Base-by-base conservation (phyloP, 257 asterid genomes). In the Sherardia arvensis region DNA sequence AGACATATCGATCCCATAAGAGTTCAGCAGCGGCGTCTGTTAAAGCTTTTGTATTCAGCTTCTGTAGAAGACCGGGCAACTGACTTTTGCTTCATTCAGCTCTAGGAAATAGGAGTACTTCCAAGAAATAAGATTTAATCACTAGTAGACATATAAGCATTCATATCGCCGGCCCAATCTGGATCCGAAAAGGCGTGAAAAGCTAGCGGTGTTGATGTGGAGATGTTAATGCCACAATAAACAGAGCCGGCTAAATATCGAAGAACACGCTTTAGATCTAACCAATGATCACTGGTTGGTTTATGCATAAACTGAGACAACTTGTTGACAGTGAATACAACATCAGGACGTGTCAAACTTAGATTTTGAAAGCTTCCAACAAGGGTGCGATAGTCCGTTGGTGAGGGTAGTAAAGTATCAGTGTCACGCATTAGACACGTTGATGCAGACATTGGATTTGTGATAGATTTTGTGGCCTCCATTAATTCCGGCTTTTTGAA, bases 91-190 rank as follows among this genome's bases (percentile, higher is more conserved):
- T 33, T 29, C 5, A 22, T 33, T 2, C 28, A 51, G 30, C 51
- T 64, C 69, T 47, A 64, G n/a, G 69, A 64, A 4, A 64, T 17
- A 5, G 48, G 22, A 26, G 49, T 49, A 11, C 32, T 17, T 32
- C 54, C 54, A 48, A 48, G 54, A 4, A 4, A 48, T 17, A 48
- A 4, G 1, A 48, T 48, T 23, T 48, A 20, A 48, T 25, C 25
- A 1, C 2, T 18, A 1, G 54, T 48, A 17, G 54, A 48, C 4
- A 20, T 3, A 20, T 48, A 48, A 20, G 18, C 54, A 18, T 48
- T 25, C 1, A 3, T 7, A 48, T 4, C 54, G n/a, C 54, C 54
- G 6, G 54, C 54, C 54, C 54, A 18, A 4, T 48, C 54, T 4
- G 54, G 25, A 4, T 48, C 18, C 1, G 54, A 48, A 9, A 48